A percentile compares a stretch with the other conserved stretches of the same genome.
Evolutionary conservation across 192 early-diverging fungal genomes (phyloP).

Genomic region (Linderina pennispora): DNA sequence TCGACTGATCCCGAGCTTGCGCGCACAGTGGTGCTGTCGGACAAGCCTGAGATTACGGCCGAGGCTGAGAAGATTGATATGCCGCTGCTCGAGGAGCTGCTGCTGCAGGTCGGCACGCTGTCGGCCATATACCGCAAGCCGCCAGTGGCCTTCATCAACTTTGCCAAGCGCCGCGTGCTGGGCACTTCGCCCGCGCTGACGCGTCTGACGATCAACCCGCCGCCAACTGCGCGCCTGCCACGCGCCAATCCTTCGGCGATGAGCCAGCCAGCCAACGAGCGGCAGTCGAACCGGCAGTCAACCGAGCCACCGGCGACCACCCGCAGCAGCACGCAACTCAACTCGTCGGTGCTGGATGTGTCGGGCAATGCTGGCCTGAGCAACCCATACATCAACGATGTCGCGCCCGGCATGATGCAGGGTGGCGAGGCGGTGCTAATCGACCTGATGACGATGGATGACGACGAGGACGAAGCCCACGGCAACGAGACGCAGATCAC

Average conservation of each 20-base stretch:
- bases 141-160: conserved; percentile 78
- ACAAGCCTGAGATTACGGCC: conserved; percentile 90
- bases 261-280: conserved; percentile 2
- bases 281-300: background rate
- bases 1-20: conserved; percentile 83
- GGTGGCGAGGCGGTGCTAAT: conserved; percentile 37
- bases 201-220: conserved; percentile 36
- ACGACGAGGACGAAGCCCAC: conserved; percentile 29
- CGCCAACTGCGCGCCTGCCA: conserved; percentile 35
- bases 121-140: conserved; percentile 92
- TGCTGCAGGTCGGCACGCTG: conserved; percentile 80
- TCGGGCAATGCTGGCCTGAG: conserved; percentile 21
- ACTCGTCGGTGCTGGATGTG: conserved; percentile 29
- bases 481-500: conserved; percentile 15
- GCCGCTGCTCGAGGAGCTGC: conserved; percentile 77
- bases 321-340: conserved; percentile 27
- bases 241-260: conserved; percentile 15
- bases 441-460: conserved; percentile 46
- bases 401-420: conserved; percentile 19
- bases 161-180: conserved; percentile 45
- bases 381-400: conserved; percentile 46
- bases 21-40: conserved; percentile 76
- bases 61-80: conserved; percentile 91
- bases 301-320: conserved; percentile 2
- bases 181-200: conserved; percentile 35